A percentile compares a stretch with the other conserved stretches of the same genome.
phyloP scores from a whole-genome alignment of 108 stramenopile species.

The Ochromonas danica region DNA sequence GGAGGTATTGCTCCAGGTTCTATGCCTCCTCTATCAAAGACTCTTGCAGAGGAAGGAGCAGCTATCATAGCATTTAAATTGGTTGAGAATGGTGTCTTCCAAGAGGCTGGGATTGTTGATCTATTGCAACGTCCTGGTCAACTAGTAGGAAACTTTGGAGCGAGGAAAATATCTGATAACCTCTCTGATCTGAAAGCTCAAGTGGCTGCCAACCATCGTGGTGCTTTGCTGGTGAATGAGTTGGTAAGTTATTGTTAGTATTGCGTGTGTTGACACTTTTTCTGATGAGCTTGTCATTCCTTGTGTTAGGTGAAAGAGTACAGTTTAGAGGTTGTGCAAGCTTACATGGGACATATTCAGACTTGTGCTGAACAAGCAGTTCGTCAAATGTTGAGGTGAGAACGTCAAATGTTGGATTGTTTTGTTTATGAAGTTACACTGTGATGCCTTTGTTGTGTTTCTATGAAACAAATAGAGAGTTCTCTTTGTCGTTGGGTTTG shows the following conservation, averaged over 20 bases:
- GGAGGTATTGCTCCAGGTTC: slow-evolving; percentile 80
- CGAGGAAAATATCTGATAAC: slow-evolving; percentile 88
- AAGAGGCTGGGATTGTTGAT: slow-evolving; percentile 86
- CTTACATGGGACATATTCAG: slow-evolving; percentile 97
- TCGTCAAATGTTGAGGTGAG: slow-evolving; percentile 70
- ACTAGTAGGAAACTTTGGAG: slow-evolving; percentile 71
- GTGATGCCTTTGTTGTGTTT: no score
- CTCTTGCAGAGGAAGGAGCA: slow-evolving; percentile 89
- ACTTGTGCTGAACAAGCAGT: slow-evolving; percentile 88
- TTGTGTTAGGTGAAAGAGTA: slow-evolving; percentile 54
- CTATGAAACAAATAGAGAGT: no score
- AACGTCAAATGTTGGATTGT: no score
- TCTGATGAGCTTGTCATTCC: no score
- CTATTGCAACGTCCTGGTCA: slow-evolving; percentile 79
- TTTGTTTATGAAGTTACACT: no score
- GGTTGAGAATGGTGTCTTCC: slow-evolving; percentile 81
- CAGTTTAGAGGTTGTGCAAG: slow-evolving; percentile 74
- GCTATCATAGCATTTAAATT: slow-evolving; percentile 96
- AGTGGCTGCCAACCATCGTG: slow-evolving; percentile 94
- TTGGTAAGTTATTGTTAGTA: slow-evolving; percentile 1
- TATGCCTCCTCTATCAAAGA: slow-evolving; percentile 85
- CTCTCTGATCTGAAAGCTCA: slow-evolving; percentile 91
- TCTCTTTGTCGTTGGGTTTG: background rate
- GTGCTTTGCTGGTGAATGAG: slow-evolving; percentile 72
- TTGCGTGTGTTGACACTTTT: no score